phyloP scores from a whole-genome alignment of 305 asterid species.

The Nicotiana rustica region DNA sequence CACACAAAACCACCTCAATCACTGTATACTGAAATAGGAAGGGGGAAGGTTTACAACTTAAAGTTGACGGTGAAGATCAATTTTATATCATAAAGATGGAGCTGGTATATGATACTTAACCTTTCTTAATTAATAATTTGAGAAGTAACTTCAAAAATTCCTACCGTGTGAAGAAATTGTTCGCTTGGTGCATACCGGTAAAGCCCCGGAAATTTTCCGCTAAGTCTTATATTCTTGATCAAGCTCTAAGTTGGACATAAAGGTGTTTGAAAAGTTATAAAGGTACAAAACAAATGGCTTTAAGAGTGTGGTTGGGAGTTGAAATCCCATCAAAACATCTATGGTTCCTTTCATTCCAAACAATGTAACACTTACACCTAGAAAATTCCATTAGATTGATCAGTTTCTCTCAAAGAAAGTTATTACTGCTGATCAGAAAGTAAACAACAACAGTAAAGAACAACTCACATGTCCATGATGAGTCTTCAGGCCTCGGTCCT shows the following conservation, averaged over 20 bases:
- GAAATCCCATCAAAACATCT: too few species aligned
- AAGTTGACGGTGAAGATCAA: constrained; percentile 7
- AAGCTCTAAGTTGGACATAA: too few species aligned
- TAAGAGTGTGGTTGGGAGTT: too few species aligned
- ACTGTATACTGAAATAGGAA: neutral
- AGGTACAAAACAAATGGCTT: too few species aligned
- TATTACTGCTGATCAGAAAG: constrained; percentile 23
- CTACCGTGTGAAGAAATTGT: constrained; percentile 10
- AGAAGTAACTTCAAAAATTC: neutral
- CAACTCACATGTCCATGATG: constrained; percentile 96
- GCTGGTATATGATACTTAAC: neutral
- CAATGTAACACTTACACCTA: neutral
- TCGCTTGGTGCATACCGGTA: neutral
- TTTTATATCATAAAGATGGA: constrained; percentile 17
- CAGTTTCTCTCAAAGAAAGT: constrained; percentile 9
- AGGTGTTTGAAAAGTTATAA: too few species aligned
- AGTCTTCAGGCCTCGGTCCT: constrained; percentile 94
- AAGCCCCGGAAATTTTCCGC: too few species aligned
- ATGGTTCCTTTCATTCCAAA: neutral
- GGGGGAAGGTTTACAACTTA: constrained; percentile 4
- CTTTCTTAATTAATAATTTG: neutral
- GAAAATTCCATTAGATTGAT: constrained; percentile 16
- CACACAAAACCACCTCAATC: constrained; percentile 15
- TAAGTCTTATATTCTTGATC: too few species aligned
- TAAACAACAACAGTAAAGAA: constrained; percentile 27